These are phyloP conservation scores for Boletales sp. DNA, from an alignment of 768 basidiomycete species.

Conservation along the genomic window DNA sequence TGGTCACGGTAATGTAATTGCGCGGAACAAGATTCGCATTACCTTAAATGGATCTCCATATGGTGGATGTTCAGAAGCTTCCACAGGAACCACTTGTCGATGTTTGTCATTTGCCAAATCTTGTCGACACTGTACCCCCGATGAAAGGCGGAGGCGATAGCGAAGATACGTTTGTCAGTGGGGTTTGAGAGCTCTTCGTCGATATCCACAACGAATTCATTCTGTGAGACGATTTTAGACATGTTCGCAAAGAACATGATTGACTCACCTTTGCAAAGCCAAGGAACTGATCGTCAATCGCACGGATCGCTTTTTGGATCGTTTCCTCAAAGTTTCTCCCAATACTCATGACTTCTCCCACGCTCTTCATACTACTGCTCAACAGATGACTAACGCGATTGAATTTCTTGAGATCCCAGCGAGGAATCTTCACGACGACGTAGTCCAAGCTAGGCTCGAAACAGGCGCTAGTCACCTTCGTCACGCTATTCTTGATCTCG, in stretches of 20 bases:
- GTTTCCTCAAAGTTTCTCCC: constrained; percentile 98
- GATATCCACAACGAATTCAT: constrained; percentile 83
- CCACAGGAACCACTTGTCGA: constrained; percentile 97
- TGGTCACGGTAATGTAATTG: background rate
- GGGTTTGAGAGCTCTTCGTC: constrained; percentile 93
- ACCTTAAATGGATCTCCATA: constrained; percentile 79
- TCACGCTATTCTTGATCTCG: constrained; percentile 97
- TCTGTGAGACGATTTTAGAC: constrained; percentile 41
- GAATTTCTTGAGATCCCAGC: constrained; percentile 99
- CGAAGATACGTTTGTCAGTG: constrained; percentile 96
- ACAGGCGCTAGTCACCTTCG: constrained; percentile 93
- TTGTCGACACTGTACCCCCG: constrained; percentile 92
- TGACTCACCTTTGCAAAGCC: constrained; percentile 81
- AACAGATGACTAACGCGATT: constrained; percentile 85
- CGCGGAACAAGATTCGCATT: constrained; percentile 20
- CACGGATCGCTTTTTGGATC: constrained; percentile 95
- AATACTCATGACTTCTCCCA: constrained; percentile 99
- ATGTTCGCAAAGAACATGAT: background rate
- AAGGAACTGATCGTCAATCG: constrained; percentile 92
- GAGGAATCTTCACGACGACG: constrained; percentile 96
- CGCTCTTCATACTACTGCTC: constrained; percentile 97
- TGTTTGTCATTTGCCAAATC: constrained; percentile 96
- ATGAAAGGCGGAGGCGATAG: constrained; percentile 91
- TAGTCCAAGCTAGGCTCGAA: constrained; percentile 99
- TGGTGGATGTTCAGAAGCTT: constrained; percentile 80